Conservation (phyloP, 257 asterid genomes). For the Catharanthus roseus region DNA sequence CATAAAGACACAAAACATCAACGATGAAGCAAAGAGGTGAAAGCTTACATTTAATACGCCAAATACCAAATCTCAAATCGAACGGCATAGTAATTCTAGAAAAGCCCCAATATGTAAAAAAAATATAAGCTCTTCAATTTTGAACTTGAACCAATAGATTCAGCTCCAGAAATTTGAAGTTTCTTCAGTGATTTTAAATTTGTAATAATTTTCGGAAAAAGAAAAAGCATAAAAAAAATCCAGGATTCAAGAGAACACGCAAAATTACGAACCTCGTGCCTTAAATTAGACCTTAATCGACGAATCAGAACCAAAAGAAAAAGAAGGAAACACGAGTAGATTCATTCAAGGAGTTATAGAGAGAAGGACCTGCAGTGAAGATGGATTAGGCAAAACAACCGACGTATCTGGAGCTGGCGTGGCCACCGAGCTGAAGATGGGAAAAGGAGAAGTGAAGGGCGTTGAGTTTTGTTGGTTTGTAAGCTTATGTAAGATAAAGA, state of each 20-base stretch:
- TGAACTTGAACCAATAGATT: not conserved
- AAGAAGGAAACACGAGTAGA: not conserved
- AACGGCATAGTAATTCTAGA: not conserved
- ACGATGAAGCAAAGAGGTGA: not conserved
- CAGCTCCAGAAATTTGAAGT: not conserved
- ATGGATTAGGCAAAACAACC: not conserved
- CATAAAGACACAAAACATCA: too few species aligned
- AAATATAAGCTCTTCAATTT: not conserved
- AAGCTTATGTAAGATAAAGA: not conserved
- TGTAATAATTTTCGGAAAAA: not conserved
- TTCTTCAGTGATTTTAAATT: too few species aligned
- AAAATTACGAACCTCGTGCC: not conserved
- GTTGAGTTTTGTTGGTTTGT: not conserved
- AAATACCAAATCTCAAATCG: not conserved
- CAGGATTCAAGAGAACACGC: not conserved
- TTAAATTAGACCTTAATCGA: not conserved
- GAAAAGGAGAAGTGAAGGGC: not conserved
- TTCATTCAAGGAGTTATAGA: not conserved
- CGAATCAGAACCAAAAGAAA: not conserved
- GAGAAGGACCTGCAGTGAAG: not conserved
- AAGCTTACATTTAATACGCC: not conserved
- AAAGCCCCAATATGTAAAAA: not conserved
- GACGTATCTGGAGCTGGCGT: not conserved
- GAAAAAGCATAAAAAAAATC: not conserved
- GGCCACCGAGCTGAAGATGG: conserved; percentile 1